These are phyloP conservation scores for Leccinum subgranulosum DNA, from an alignment of 768 basidiomycete species.

Conservation along the genomic window DNA sequence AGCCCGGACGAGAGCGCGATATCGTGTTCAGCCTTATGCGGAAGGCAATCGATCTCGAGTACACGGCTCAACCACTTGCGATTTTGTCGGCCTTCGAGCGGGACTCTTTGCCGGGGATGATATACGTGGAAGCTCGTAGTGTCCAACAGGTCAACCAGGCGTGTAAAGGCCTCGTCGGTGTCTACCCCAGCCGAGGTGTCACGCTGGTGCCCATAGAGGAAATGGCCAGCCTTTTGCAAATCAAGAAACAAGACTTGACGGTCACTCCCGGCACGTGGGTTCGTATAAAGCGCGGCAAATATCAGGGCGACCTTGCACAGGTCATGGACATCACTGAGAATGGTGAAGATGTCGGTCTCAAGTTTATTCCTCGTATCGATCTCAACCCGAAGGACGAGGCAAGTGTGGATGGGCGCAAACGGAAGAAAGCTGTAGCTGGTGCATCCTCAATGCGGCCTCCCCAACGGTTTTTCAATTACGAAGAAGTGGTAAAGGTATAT, in stretches of 20 bases:
- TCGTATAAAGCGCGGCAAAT: constrained; percentile 89
- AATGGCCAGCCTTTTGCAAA: constrained; percentile 94
- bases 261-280: constrained; percentile 91
- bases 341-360: constrained; percentile 87
- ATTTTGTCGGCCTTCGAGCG: constrained; percentile 95
- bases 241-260: constrained; percentile 89
- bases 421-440: constrained; percentile 59
- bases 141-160: constrained; percentile 84
- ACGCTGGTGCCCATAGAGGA: constrained; percentile 92
- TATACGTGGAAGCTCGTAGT: constrained; percentile 93
- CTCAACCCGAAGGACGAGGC: constrained; percentile 84
- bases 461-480: constrained; percentile 89
- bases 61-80: constrained; percentile 70
- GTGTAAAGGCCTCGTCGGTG: constrained; percentile 86
- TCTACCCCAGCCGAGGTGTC: constrained; percentile 81
- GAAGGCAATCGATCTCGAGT: constrained; percentile 84
- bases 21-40: constrained; percentile 94
- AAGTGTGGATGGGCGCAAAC: constrained; percentile 66
- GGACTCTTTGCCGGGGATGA: constrained; percentile 91
- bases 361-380: constrained; percentile 97
- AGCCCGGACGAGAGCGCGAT: constrained; percentile 92
- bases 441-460: constrained; percentile 74
- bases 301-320: constrained; percentile 92
- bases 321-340: constrained; percentile 93
- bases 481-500: constrained; percentile 86